Evolutionary conservation across 2,329 filamentous ascomycete species (phyloP).

Genomic region (Nemania serpens): DNA sequence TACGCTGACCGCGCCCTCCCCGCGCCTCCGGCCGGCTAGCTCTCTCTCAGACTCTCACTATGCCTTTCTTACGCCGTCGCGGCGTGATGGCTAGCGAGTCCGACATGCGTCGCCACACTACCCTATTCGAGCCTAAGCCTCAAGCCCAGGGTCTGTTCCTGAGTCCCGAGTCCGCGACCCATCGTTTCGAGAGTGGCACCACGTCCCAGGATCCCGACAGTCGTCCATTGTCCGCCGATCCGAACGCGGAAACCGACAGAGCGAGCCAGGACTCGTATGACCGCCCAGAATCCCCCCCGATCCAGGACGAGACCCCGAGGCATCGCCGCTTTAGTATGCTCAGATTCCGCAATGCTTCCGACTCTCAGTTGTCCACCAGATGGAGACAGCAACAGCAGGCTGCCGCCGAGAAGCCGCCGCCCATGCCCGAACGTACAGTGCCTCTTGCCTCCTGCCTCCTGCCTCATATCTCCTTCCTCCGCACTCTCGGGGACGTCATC

Average conservation of each 20-base stretch:
- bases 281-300: conserved; percentile 54
- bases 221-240: conserved; percentile 32
- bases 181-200: conserved; percentile 21
- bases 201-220: conserved; percentile 24
- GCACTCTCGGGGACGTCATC: conserved; percentile 4
- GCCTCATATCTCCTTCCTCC: neutral
- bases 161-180: conserved; percentile 24
- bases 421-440: conserved; percentile 60
- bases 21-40: conserved; percentile 9
- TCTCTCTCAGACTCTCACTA: conserved; percentile 34
- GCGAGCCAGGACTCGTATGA: conserved; percentile 38
- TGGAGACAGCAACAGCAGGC: conserved; percentile 69
- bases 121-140: conserved; percentile 40
- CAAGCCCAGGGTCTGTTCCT: conserved; percentile 31
- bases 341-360: conserved; percentile 89
- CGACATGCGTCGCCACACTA: conserved; percentile 60
- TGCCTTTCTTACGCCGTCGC: conserved; percentile 66
- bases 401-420: conserved; percentile 58
- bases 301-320: conserved; percentile 60
- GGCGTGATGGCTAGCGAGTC: conserved; percentile 64
- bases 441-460: conserved; percentile 7
- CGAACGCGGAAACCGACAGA: conserved; percentile 24
- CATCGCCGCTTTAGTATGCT: conserved; percentile 71
- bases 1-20: conserved; percentile 19
- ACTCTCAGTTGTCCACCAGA: conserved; percentile 80